These are phyloP conservation scores for Boletus coccyginus DNA, from an alignment of 768 basidiomycete genomes.

Conservation along the genomic window DNA sequence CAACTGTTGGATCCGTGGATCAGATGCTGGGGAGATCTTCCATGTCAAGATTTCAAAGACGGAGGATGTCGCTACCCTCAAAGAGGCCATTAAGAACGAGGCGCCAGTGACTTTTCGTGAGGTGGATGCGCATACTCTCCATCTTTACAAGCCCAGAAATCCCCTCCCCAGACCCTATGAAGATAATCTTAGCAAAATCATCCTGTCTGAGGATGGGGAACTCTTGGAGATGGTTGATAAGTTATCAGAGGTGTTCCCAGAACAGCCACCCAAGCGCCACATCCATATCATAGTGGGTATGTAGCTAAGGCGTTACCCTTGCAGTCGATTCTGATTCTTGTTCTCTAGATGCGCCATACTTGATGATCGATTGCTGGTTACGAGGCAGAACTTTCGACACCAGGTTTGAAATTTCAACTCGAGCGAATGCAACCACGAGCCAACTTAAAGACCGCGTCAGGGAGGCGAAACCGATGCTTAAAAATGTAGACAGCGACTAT, in stretches of 20 bases:
- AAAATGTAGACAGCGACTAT: background rate
- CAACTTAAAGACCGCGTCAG: background rate
- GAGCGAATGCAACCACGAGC: no score
- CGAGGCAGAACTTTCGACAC: no score
- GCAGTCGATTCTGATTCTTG: background rate
- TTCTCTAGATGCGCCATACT: background rate
- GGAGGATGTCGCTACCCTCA: background rate
- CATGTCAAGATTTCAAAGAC: conserved; percentile 2
- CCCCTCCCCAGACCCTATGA: no score
- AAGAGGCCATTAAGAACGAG: background rate
- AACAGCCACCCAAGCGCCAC: no score
- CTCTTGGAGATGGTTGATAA: background rate
- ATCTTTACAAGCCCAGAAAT: background rate
- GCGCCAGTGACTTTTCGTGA: background rate
- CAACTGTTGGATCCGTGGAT: no score
- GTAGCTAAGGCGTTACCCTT: no score
- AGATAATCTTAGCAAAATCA: no score
- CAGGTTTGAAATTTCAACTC: no score
- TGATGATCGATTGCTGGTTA: background rate
- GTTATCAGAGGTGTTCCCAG: no score
- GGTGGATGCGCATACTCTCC: background rate
- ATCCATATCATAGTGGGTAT: no score
- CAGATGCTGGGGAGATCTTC: background rate
- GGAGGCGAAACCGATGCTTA: background rate
- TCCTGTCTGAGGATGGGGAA: background rate